These are phyloP conservation scores for Aegle marmelos DNA, from an alignment of 345 rosid species.

Conservation along the genomic window DNA sequence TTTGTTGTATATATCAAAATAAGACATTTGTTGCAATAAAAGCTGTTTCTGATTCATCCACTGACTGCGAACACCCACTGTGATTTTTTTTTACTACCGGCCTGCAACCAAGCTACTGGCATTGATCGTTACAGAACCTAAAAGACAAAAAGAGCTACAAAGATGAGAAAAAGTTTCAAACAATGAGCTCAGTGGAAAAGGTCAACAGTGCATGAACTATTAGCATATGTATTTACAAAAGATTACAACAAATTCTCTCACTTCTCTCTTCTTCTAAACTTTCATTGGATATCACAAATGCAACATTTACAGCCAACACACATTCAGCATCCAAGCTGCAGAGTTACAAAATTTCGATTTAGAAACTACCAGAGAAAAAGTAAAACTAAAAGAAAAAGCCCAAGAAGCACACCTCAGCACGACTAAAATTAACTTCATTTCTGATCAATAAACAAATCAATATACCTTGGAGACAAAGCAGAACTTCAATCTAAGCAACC, in stretches of 20 bases:
- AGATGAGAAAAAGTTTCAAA: background rate
- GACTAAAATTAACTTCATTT: constrained; percentile 21
- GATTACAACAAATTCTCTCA: constrained; percentile 31
- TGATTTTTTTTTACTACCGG: background rate
- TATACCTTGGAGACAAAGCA: constrained; percentile 44
- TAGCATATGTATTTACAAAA: constrained; percentile 37
- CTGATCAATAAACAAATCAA: constrained; percentile 43
- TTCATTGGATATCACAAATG: constrained; percentile 20
- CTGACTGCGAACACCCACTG: too few relatives aligned
- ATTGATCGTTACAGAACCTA: background rate
- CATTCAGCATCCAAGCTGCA: constrained; percentile 26
- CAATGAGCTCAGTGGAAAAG: background rate
- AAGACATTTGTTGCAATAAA: too few relatives aligned
- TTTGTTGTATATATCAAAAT: background rate
- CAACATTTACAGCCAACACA: constrained; percentile 37
- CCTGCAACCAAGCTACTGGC: background rate
- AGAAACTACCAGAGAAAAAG: constrained; percentile 3
- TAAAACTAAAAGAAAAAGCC: constrained; percentile 1
- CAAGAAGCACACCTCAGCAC: constrained; percentile 24
- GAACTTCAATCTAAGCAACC: constrained; percentile 28
- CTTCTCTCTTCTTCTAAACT: constrained; percentile 25
- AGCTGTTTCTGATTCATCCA: background rate
- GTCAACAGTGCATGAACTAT: constrained; percentile 3
- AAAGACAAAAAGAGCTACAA: background rate
- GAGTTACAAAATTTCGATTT: constrained; percentile 10